Percentiles rank a stretch among this genome's conserved stretches.
Evolutionary conservation across 2,329 filamentous ascomycete genomes (phyloP).

Genomic region (Uncinocarpus reesii): DNA sequence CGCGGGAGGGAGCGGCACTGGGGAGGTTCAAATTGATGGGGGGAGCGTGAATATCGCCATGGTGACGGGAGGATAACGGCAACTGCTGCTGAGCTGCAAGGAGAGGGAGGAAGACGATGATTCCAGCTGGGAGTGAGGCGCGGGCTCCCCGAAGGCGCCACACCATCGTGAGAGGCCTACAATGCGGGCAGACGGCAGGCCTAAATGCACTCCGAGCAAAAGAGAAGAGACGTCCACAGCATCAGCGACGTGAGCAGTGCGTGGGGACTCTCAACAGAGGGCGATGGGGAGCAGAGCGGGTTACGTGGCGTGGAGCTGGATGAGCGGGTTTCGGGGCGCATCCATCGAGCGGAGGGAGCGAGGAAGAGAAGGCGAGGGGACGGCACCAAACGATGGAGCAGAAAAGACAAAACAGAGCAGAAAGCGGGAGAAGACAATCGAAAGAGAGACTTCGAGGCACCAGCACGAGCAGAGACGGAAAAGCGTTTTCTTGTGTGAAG

Average conservation of each 20-base stretch:
- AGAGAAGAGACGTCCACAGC: not conserved
- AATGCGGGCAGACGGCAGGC: slow-evolving; percentile 5
- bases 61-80: slow-evolving; percentile 24
- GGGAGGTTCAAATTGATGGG: slow-evolving; percentile 9
- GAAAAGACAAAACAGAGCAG: too few species aligned
- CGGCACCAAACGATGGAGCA: too few species aligned
- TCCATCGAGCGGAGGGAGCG: not conserved
- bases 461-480: too few species aligned
- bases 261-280: too few species aligned
- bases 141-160: slow-evolving; percentile 54
- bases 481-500: too few species aligned
- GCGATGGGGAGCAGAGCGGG: not conserved
- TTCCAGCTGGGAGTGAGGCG: slow-evolving; percentile 45
- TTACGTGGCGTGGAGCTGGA: not conserved
- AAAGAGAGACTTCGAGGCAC: too few species aligned
- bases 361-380: too few species aligned
- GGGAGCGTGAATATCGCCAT: slow-evolving; percentile 21
- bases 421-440: too few species aligned
- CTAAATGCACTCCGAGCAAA: not conserved
- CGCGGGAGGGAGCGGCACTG: slow-evolving; percentile 15
- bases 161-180: slow-evolving; percentile 42
- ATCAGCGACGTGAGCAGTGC: not conserved
- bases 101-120: slow-evolving; percentile 50
- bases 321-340: not conserved
- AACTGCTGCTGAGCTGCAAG: slow-evolving; percentile 58